Evolutionary conservation across 2,329 filamentous ascomycete species (phyloP), one percentile per base, ranked within the genome.

Genomic region (Botrytis fabae): DNA sequence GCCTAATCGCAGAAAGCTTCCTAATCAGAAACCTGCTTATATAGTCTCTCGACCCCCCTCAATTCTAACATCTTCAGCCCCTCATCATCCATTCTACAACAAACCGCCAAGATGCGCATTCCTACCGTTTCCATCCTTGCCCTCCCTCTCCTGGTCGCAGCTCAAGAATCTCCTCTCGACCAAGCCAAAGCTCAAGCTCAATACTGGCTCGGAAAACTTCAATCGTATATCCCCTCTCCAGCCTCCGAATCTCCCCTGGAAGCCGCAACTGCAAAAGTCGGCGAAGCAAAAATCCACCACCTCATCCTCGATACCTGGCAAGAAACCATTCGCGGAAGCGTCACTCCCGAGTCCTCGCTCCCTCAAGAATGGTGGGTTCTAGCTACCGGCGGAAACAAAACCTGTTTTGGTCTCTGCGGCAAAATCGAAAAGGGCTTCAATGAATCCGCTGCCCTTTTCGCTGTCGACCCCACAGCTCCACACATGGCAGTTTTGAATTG

Each of bases 311-410:
- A 90, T 76, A 92, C 91, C 85, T 93, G 92, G 91, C 88, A 90
- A 81, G 83, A 91, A 40, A 88, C 90, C 4, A 84, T 95, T 74
- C 90, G 88, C 80, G 84, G 84, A 69, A 87, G 89, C 44, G 88
- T 92, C 73, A 84, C 88, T 74, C 82, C 88, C 14, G 88, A 83
- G 42, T 86, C 87, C 25, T 38, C 70, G 87, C 88, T 18, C 12
- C 91, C 92, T 8, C 91, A 92, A 82, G 91, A 94, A 83, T 94
- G 91, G 91, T 90, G 92, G 85, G 84, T 95, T 75, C 86, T 92
- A 77, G 83, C 93, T 77, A 92, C 90, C 16, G 93, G 93, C 72
- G 86, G 91, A 77, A 94, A 95, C 85, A 91, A 90, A 84, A 94
- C 92, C 46, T 95, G 93, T 75, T 79, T 76, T 70, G 92, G 92